A percentile compares a stretch with the other conserved stretches of the same genome.
These are phyloP conservation scores for Plantago ovata DNA, from an alignment of 257 asterid genomes.

Conservation along the genomic window DNA sequence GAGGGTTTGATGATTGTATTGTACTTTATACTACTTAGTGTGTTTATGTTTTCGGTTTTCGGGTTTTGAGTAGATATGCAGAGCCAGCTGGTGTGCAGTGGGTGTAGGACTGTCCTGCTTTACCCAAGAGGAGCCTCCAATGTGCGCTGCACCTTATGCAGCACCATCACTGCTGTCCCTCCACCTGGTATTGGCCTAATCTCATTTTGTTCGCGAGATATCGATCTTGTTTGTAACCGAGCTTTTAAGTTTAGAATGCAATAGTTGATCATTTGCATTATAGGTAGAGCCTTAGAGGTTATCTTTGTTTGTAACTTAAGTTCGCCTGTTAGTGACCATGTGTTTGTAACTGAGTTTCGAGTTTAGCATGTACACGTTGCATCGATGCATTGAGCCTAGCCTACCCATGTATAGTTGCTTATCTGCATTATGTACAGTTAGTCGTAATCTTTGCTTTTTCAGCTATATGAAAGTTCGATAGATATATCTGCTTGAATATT, in stretches of 20 bases:
- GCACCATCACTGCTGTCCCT: slow-evolving; percentile 64
- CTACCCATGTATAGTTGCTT: no score
- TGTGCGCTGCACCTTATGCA: slow-evolving; percentile 85
- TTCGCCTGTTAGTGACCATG: no score
- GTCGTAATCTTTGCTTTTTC: no score
- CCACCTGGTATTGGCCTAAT: slow-evolving; percentile 52
- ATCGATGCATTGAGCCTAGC: no score
- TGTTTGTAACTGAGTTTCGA: no score
- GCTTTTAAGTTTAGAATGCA: background rate
- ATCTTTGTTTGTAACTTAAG: no score
- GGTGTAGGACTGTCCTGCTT: slow-evolving; percentile 78
- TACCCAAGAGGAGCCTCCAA: slow-evolving; percentile 88
- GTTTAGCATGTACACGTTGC: no score
- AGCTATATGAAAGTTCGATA: no score
- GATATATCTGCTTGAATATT: no score
- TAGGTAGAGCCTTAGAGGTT: background rate
- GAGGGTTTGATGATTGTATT: background rate
- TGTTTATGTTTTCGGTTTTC: slow-evolving; percentile 5
- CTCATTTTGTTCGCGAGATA: slow-evolving; percentile 9
- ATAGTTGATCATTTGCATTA: background rate
- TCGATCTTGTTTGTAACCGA: background rate
- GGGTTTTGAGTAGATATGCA: slow-evolving; percentile 51
- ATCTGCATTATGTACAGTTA: no score
- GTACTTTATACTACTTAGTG: no score
- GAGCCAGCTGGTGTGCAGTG: slow-evolving; percentile 79